Percentiles rank a stretch among this genome's conserved stretches.
phyloP scores from a whole-genome alignment of 2,329 filamentous ascomycete species.

The Cladosporium halotolerans region DNA sequence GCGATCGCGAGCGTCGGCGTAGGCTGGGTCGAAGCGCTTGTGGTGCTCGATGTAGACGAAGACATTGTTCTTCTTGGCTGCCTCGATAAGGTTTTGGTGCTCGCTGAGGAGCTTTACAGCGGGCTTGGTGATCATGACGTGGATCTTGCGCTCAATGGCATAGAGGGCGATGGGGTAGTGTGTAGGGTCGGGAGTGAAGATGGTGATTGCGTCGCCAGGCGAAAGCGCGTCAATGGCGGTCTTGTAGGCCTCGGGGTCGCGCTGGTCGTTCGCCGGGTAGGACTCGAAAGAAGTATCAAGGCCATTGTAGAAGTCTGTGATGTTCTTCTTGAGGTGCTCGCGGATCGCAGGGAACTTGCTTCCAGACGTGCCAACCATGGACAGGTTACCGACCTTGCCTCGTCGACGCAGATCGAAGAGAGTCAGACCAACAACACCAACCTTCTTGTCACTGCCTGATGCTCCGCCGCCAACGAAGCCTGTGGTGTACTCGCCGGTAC shows the following conservation, averaged over 20 bases:
- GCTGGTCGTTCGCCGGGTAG: conserved; percentile 66
- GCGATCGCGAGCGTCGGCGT: conserved; percentile 76
- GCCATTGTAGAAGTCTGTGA: conserved; percentile 78
- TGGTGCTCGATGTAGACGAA: conserved; percentile 95
- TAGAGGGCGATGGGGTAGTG: conserved; percentile 90
- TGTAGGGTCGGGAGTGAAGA: conserved; percentile 91
- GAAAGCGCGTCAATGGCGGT: conserved; percentile 75
- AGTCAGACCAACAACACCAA: conserved; percentile 85
- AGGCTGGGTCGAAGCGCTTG: conserved; percentile 91
- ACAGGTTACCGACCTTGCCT: conserved; percentile 78
- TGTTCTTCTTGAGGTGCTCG: conserved; percentile 82
- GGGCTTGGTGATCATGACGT: conserved; percentile 91
- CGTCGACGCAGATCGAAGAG: conserved; percentile 82
- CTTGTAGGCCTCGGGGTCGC: conserved; percentile 81
- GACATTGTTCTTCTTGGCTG: conserved; percentile 66
- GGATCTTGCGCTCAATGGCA: conserved; percentile 78
- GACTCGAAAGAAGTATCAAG: conserved; percentile 82
- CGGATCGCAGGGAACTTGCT: conserved; percentile 88
- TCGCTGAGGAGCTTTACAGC: conserved; percentile 78
- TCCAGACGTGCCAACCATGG: conserved; percentile 86
- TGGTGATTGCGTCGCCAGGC: conserved; percentile 82
- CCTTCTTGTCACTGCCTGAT: conserved; percentile 89
- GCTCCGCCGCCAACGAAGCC: conserved; percentile 81
- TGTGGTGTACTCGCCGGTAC: conserved; percentile 94
- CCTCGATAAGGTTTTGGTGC: conserved; percentile 69